Conservation (phyloP, 208 protist species). For the Leishmania gerbilli region DNA sequence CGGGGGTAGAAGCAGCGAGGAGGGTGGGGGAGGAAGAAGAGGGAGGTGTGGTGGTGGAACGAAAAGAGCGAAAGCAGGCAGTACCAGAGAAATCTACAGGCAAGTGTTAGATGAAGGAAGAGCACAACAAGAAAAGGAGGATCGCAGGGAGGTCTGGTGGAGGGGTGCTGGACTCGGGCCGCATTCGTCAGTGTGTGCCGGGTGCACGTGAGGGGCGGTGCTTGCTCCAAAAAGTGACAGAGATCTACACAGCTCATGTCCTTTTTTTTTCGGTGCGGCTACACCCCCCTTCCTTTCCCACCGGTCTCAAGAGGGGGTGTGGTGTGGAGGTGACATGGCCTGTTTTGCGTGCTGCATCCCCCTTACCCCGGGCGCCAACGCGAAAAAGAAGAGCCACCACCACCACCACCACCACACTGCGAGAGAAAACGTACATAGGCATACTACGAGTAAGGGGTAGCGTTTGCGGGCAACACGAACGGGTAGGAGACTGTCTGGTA, state of each 20-base stretch:
- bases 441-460: slow-evolving; percentile 1
- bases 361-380: not conserved
- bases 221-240: not conserved
- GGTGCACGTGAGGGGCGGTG: not conserved
- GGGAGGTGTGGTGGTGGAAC: not conserved
- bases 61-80: not conserved
- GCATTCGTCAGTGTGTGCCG: not conserved
- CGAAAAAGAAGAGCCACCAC: not conserved
- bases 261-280: not conserved
- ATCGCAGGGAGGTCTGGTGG: not conserved
- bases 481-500: slow-evolving; percentile 23
- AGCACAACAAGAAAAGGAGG: slow-evolving; percentile 3
- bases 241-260: not conserved
- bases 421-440: not conserved
- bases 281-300: not conserved
- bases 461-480: slow-evolving; percentile 2
- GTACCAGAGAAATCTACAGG: slow-evolving; percentile 1
- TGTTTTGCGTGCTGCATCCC: not conserved
- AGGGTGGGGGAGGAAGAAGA: too few species aligned
- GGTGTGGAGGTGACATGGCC: not conserved
- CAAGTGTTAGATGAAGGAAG: not conserved
- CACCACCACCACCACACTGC: not conserved
- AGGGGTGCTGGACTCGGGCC: not conserved
- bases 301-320: not conserved
- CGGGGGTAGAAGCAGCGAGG: not conserved